Evolutionary conservation across 148 eudicot genomes (phyloP).

Genomic region (Dysphania ambrosioides): DNA sequence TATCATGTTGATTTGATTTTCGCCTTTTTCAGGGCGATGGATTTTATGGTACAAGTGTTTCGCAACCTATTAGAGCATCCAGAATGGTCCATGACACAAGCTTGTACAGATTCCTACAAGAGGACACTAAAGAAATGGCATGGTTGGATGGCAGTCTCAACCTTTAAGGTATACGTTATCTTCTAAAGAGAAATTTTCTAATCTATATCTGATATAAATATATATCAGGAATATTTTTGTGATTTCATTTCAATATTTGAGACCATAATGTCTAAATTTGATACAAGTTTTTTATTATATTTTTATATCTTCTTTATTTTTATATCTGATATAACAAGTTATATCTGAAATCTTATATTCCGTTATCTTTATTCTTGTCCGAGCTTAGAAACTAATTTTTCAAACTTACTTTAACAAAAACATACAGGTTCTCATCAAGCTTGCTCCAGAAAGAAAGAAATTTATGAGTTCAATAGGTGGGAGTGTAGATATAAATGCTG

Average conservation of each 20-base stretch:
- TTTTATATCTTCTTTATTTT: too few relatives aligned
- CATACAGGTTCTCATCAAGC: conserved; percentile 67
- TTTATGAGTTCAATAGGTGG: conserved; percentile 59
- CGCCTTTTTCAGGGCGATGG: conserved; percentile 64
- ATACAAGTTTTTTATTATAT: too few relatives aligned
- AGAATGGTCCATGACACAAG: conserved; percentile 83
- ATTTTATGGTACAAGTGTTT: conserved; percentile 68
- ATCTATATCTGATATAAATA: too few relatives aligned
- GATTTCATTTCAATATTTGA: too few relatives aligned
- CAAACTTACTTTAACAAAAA: neutral
- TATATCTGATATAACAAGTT: too few relatives aligned
- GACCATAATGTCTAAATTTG: too few relatives aligned
- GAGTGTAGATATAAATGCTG: conserved; percentile 45
- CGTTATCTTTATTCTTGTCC: too few relatives aligned
- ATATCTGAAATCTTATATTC: too few relatives aligned
- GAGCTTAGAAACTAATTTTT: too few relatives aligned
- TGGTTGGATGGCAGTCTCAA: conserved; percentile 87
- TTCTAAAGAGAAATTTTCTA: too few relatives aligned
- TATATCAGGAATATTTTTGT: too few relatives aligned
- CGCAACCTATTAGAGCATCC: conserved; percentile 58
- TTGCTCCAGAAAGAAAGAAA: conserved; percentile 79
- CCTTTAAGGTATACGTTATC: conserved; percentile 44
- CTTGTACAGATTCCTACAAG: conserved; percentile 67
- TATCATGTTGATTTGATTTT: neutral
- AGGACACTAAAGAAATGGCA: conserved; percentile 86